Conservation (phyloP, 169 alveolate species). For the Plasmodium vivax region DNA sequence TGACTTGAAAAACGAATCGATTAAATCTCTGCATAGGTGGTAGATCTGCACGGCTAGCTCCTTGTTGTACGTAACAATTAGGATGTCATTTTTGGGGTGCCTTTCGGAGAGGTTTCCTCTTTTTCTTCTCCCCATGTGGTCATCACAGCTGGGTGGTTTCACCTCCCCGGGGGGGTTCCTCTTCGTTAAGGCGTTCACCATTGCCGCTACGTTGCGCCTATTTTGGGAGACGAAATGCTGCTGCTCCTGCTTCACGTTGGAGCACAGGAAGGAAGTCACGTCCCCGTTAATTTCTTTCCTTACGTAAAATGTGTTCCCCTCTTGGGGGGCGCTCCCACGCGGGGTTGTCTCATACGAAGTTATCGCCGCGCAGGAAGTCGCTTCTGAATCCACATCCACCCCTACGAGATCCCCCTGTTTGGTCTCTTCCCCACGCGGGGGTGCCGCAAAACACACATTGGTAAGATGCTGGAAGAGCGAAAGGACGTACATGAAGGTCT, state of each 20-base stretch:
- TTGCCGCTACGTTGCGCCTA: background rate
- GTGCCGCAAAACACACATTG: background rate
- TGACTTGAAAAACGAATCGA: constrained; percentile 45
- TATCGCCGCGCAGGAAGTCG: background rate
- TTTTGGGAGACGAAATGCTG: background rate
- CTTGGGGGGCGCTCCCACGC: background rate
- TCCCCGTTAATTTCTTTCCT: constrained; percentile 21
- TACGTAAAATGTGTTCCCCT: background rate
- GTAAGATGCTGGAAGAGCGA: constrained; percentile 33
- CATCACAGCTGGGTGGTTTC: background rate
- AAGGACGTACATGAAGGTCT: constrained; percentile 38
- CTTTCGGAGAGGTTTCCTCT: background rate
- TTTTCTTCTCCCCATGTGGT: background rate
- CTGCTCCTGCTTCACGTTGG: background rate
- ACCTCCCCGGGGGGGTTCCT: background rate
- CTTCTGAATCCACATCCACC: background rate
- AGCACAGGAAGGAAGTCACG: constrained; percentile 17
- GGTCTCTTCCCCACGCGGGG: background rate
- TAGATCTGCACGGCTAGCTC: constrained; percentile 54
- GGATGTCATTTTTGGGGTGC: constrained; percentile 8
- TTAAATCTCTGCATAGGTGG: constrained; percentile 37
- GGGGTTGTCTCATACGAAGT: background rate
- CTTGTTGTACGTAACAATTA: constrained; percentile 43
- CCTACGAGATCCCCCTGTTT: background rate
- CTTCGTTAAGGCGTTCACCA: background rate